Evolutionary conservation across 805 yeast genomes (phyloP), one percentile per base, ranked within the genome.

Genomic region (Yamadazyma laniorum): DNA sequence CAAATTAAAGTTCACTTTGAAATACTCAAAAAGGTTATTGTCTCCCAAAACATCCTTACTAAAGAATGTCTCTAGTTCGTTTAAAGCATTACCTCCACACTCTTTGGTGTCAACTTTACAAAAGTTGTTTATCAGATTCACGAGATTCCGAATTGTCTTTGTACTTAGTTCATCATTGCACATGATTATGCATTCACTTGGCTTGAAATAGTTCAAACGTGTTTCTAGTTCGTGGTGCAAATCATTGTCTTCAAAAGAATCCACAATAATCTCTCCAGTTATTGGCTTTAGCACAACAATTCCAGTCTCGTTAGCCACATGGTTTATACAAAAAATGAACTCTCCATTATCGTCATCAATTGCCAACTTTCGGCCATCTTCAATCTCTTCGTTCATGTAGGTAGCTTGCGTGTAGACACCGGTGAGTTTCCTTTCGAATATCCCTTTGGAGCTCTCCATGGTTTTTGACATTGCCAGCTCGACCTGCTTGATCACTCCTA

Each of bases 401-500:
- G 98, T 90, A 0, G 95, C 96, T 35, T 75, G 74, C 0, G 97
- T 87, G 55, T 82, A 87, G 0, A 87, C 79, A 6, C 79, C 76
- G 0, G 90, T 75, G 5, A 93, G 61, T 44, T 77, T 63, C 32
- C 98, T 65, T 35, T 74, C 75, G 59, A 91, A 86, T 2, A 89
- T 72, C 7, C 62, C 65, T 28, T 63, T 60, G 6, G 52, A 63
- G 38, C 75, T 75, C 43, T 74, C 80, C 4, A 75, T 58, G 2
- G 76, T 61, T 51, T 86, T 86, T 11, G 86, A 67, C 0, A 88
- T 87, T 2, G 88, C 82, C 0, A 91, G 78, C 54, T 91, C 97
- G 4, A 77, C 65, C 53, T 93, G 98, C 52, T 83, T 82, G 0
- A 90, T 93, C 2, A 93, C 78, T 0, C 95, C 98, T 3, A 93